A percentile compares a stretch with the other conserved stretches of the same genome.
phyloP scores from a whole-genome alignment of 1,284 basidiomycete species.

The Cerrena zonata region DNA sequence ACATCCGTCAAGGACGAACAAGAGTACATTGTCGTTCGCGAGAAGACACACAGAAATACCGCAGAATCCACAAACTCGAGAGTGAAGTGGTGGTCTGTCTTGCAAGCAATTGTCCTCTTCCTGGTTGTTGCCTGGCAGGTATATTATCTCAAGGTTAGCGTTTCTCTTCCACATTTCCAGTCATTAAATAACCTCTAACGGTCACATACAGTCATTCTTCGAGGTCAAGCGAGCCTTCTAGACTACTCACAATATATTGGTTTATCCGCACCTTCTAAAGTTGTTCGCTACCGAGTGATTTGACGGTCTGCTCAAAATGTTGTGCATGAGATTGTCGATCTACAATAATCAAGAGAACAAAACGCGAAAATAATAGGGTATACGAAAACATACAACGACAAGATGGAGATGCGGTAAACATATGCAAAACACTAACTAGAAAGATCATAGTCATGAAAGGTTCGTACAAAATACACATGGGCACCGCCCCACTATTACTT shows the following conservation, averaged over 20 bases:
- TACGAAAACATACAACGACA: slow-evolving; percentile 5
- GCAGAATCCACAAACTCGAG: slow-evolving; percentile 92
- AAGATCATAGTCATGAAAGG: slow-evolving; percentile 3
- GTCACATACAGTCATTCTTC: slow-evolving; percentile 67
- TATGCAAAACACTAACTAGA: slow-evolving; percentile 11
- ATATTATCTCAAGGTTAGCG: slow-evolving; percentile 87
- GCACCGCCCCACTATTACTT: slow-evolving; percentile 1
- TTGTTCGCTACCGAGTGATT: too few relatives aligned
- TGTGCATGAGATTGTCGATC: background rate
- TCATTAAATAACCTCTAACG: slow-evolving; percentile 7
- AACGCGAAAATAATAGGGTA: slow-evolving; percentile 15
- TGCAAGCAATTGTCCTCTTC: slow-evolving; percentile 84
- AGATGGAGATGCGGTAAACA: slow-evolving; percentile 10
- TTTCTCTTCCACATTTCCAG: slow-evolving; percentile 2
- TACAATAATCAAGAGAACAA: slow-evolving; percentile 9
- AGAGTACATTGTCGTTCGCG: slow-evolving; percentile 94
- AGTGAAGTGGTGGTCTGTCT: slow-evolving; percentile 98
- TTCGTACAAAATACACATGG: slow-evolving; percentile 3
- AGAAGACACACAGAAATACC: slow-evolving; percentile 89
- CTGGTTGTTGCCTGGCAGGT: slow-evolving; percentile 94
- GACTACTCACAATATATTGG: too few relatives aligned
- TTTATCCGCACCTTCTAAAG: too few relatives aligned
- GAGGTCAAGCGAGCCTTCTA: slow-evolving; percentile 91
- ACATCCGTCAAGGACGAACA: slow-evolving; percentile 96
- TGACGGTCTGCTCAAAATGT: too few relatives aligned